Evolutionary conservation across 257 asterid species (phyloP).

Genomic region (Nicotiana paniculata): DNA sequence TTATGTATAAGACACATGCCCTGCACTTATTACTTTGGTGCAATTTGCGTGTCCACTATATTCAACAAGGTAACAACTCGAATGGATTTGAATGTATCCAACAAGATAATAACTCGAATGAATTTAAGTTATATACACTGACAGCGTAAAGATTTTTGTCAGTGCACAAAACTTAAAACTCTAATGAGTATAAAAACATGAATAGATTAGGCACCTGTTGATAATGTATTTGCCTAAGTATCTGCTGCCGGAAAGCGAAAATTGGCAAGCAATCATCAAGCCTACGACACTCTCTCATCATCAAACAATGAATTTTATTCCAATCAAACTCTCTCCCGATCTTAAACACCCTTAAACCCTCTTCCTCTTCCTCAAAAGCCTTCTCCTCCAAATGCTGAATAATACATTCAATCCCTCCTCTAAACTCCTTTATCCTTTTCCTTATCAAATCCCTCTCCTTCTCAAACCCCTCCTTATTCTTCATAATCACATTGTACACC

Average conservation of each 20-base stretch:
- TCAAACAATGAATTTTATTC: constrained; percentile 49
- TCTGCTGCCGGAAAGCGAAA: constrained; percentile 42
- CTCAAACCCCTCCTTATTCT: constrained; percentile 34
- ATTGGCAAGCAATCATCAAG: constrained; percentile 85
- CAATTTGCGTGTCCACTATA: neutral
- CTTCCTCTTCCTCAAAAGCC: neutral
- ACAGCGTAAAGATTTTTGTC: neutral
- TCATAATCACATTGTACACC: constrained; percentile 14
- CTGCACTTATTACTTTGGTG: neutral
- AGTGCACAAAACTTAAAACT: neutral
- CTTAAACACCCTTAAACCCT: constrained; percentile 22
- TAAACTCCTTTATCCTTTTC: constrained; percentile 58
- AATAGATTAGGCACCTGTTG: constrained; percentile 47
- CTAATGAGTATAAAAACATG: neutral
- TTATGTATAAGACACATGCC: neutral
- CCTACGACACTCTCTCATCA: constrained; percentile 75
- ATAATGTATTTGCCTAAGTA: constrained; percentile 42
- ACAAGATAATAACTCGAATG: neutral
- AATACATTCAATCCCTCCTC: constrained; percentile 41
- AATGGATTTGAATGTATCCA: neutral
- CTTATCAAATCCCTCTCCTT: constrained; percentile 44
- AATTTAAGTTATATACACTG: neutral
- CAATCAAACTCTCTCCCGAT: constrained; percentile 44
- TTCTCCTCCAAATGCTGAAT: constrained; percentile 44
- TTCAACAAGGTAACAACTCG: neutral